phyloP scores from a whole-genome alignment of 1,284 basidiomycete species.

The Cryptococcus amylolentus region DNA sequence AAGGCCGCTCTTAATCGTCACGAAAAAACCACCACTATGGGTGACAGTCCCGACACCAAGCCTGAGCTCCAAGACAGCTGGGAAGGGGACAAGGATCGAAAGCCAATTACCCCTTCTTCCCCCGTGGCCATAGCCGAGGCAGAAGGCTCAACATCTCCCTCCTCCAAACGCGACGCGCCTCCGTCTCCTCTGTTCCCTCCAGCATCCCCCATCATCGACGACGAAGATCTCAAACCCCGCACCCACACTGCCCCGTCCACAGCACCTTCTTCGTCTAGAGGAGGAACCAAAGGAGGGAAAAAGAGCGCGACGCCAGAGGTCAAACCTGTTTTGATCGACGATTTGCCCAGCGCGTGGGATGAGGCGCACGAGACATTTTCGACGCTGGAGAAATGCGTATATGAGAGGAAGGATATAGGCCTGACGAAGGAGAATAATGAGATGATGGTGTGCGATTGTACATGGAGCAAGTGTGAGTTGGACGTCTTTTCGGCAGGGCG shows the following conservation, averaged over 20 bases:
- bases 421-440: constrained; percentile 81
- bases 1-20: not conserved
- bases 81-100: not conserved
- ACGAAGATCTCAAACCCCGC: constrained; percentile 17
- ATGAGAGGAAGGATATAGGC: constrained; percentile 84
- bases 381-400: constrained; percentile 73
- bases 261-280: constrained; percentile 1
- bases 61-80: not conserved
- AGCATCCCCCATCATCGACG: constrained; percentile 5
- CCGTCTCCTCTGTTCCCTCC: not conserved
- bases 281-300: not conserved
- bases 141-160: not conserved
- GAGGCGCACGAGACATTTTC: constrained; percentile 71
- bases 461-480: constrained; percentile 71
- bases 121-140: not conserved
- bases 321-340: constrained; percentile 57
- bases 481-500: not conserved
- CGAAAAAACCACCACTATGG: not conserved
- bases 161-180: not conserved
- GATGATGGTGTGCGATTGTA: constrained; percentile 90
- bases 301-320: constrained; percentile 1
- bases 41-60: not conserved
- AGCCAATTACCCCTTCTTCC: not conserved
- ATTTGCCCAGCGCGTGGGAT: constrained; percentile 70
- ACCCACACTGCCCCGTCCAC: constrained; percentile 5